Base-by-base conservation (phyloP, 208 protist species). In the Acanthamoeba triangularis region DNA sequence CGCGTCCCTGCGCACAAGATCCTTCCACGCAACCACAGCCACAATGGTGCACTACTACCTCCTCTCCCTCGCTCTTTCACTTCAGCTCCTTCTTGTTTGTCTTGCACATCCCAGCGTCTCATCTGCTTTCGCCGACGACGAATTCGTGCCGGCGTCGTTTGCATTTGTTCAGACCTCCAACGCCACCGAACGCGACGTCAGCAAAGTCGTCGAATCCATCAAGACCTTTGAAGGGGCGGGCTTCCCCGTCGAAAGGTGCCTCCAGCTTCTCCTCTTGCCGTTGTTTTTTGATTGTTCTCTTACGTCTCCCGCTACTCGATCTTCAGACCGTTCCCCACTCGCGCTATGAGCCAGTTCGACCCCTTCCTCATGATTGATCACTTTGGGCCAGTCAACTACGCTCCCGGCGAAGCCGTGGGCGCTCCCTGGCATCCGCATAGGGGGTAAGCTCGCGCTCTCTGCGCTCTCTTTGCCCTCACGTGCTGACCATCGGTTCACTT, bases 401-500 rank as follows among this genome's bases (percentile, higher is more conserved):
- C 44, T 35, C 93, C 93, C 4, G 44, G 78, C 52, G 76, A 95
- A 10, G 78, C 93, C 16, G 97, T 96, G 37, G 98, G 98, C 35
- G 98, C 99, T 69, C 98, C 98, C n/a, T 78, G 78, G 72, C 98
- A 99, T 96, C 98, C 98, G 16, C 98, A 99, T 95, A 96, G 98
- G 35, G 96, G 96, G 56, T 95, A 94, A 30, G 94, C 91, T 87
- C 16, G 44, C 44, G 25, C 82, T 2, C 11, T 49, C 59, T 69
- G 3, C 10, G 0, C 0, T n/a, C 54, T 69, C 35, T 41, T 72
- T n/a, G 56, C 8, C 2, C 23, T 87, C 2, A 0, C 87, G 37
- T 52, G 49, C 56, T 91, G 33, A 69, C 49, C n/a, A 3, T 94
- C 63, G 41, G 16, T 5, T 2, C 54, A 25, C 33, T 35, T 44